Evolutionary conservation across 2,329 filamentous ascomycete genomes (phyloP).

Genomic region (Alternaria solani): DNA sequence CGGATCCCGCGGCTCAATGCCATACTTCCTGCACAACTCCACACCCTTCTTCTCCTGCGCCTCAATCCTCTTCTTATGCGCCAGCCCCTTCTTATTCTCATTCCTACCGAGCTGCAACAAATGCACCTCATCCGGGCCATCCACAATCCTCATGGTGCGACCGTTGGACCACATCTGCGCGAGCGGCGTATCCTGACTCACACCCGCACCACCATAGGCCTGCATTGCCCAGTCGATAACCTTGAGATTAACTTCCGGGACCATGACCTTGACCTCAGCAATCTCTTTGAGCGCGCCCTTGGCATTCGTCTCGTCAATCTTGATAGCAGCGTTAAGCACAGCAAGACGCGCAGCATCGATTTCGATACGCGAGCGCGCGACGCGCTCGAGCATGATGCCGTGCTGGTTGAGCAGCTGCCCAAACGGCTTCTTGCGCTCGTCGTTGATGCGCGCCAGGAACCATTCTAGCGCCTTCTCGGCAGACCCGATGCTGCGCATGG

Average conservation of each 20-base stretch:
- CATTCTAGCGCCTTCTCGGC: conserved; percentile 92
- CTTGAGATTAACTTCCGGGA: conserved; percentile 80
- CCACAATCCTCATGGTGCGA: conserved; percentile 83
- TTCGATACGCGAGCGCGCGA: conserved; percentile 89
- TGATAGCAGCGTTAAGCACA: conserved; percentile 92
- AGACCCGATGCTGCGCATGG: conserved; percentile 92
- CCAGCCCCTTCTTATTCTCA: conserved; percentile 75
- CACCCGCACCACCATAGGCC: conserved; percentile 87
- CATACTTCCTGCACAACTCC: conserved; percentile 70
- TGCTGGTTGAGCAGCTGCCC: conserved; percentile 87
- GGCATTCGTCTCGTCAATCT: conserved; percentile 88
- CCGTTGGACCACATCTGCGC: conserved; percentile 78
- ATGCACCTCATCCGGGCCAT: conserved; percentile 95
- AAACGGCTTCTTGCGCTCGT: conserved; percentile 88
- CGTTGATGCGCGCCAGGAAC: conserved; percentile 94
- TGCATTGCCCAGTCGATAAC: conserved; percentile 96
- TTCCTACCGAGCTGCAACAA: conserved; percentile 78
- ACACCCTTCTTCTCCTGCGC: conserved; percentile 71
- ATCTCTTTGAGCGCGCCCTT: conserved; percentile 94
- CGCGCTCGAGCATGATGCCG: conserved; percentile 94
- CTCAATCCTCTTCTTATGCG: conserved; percentile 68
- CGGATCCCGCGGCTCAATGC: conserved; percentile 53
- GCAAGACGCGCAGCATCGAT: conserved; percentile 90
- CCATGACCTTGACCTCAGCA: conserved; percentile 91
- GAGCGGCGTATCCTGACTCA: conserved; percentile 93